Evolutionary conservation across 352 stramenopile species (phyloP).

Genomic region (Proteromonas lacertae): DNA sequence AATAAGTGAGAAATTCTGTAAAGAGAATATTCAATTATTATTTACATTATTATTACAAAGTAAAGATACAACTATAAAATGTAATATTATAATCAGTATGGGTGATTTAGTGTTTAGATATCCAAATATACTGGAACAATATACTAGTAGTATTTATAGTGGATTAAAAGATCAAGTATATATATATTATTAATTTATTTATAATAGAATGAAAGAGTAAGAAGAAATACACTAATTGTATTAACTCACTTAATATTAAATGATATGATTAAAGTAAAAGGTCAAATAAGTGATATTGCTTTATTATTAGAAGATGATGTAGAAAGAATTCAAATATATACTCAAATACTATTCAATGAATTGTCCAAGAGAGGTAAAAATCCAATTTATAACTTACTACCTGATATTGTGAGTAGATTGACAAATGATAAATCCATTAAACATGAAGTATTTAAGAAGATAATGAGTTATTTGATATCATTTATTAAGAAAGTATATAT

Average conservation of each 20-base stretch:
- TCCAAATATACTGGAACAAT: slow-evolving; percentile 85
- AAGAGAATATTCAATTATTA: slow-evolving; percentile 61
- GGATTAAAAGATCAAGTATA: slow-evolving; percentile 15
- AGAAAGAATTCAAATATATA: slow-evolving; percentile 48
- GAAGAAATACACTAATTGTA: slow-evolving; percentile 78
- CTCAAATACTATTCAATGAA: slow-evolving; percentile 78
- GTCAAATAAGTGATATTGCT: slow-evolving; percentile 46
- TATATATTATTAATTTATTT: slow-evolving; percentile 1
- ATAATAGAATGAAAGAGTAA: slow-evolving; percentile 24
- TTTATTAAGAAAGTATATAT: too few species aligned
- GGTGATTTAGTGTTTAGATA: slow-evolving; percentile 85
- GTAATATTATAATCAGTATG: slow-evolving; percentile 74
- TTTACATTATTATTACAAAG: slow-evolving; percentile 52
- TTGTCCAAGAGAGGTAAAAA: slow-evolving; percentile 75
- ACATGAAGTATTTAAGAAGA: slow-evolving; percentile 2
- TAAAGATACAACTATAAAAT: slow-evolving; percentile 26
- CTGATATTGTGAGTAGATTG: slow-evolving; percentile 69
- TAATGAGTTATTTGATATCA: neutral
- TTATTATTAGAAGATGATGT: slow-evolving; percentile 70
- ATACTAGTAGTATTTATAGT: slow-evolving; percentile 73
- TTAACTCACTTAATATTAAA: slow-evolving; percentile 93
- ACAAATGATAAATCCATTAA: slow-evolving; percentile 6
- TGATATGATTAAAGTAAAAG: slow-evolving; percentile 79
- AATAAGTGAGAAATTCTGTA: slow-evolving; percentile 70
- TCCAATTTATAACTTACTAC: slow-evolving; percentile 92